phyloP scores from a whole-genome alignment of 176 grass and related monocot species.

The Bonia amplexicaulis region DNA sequence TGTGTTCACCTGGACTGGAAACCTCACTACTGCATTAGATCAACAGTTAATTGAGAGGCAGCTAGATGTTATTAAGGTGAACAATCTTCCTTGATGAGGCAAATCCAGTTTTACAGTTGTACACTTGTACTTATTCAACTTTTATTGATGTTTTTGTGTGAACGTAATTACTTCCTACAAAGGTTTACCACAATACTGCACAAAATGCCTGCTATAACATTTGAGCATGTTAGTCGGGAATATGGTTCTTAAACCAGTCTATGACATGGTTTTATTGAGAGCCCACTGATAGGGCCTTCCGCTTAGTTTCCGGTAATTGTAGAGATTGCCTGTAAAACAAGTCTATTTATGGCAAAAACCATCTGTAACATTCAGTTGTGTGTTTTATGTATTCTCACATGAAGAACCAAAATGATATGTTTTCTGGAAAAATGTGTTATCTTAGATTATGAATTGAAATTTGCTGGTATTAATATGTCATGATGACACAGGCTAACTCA shows the following conservation, averaged over 20 bases:
- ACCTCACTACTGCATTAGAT: slow-evolving; percentile 57
- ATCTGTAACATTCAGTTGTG: neutral
- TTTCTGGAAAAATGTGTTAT: neutral
- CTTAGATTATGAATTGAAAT: neutral
- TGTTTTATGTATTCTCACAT: neutral
- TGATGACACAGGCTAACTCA: neutral
- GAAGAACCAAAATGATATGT: neutral
- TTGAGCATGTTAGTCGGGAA: neutral
- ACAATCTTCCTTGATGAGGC: neutral
- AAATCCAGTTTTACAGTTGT: neutral
- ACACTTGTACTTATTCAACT: neutral
- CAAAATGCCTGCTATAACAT: neutral
- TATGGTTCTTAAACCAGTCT: neutral
- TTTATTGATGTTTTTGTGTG: neutral
- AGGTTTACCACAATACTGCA: neutral
- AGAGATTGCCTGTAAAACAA: neutral
- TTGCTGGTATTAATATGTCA: neutral
- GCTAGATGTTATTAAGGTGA: slow-evolving; percentile 92
- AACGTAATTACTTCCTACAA: neutral
- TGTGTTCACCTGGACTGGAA: slow-evolving; percentile 80
- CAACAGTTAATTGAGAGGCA: slow-evolving; percentile 81
- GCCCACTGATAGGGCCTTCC: neutral
- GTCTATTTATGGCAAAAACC: neutral
- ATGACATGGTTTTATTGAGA: neutral
- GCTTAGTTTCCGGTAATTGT: neutral